These are phyloP conservation scores for Fomitopsis pinicola DNA, from an alignment of 1,284 basidiomycete species.

Conservation along the genomic window DNA sequence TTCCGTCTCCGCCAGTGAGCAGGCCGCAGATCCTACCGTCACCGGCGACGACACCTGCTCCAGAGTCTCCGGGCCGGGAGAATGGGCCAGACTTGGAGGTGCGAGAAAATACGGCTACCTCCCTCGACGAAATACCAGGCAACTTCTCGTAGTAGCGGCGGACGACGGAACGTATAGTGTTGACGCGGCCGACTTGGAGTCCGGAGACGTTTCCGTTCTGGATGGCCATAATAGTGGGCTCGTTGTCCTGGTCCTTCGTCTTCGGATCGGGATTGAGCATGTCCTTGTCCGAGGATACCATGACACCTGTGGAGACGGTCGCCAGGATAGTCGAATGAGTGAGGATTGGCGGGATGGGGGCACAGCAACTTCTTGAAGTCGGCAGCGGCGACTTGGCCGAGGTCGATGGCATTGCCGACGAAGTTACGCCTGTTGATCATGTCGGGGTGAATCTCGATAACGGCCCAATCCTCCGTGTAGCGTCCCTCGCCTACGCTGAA, in stretches of 20 bases:
- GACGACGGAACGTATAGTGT: constrained; percentile 17
- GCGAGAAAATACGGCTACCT: constrained; percentile 17
- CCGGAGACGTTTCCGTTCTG: constrained; percentile 9
- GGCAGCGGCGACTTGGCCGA: constrained; percentile 9
- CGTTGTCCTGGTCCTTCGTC: constrained; percentile 8
- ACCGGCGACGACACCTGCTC: constrained; percentile 19
- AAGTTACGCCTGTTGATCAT: constrained; percentile 24
- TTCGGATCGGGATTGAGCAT: neutral
- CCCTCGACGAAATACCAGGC: constrained; percentile 16
- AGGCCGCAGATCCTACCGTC: constrained; percentile 19
- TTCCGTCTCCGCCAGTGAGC: constrained; percentile 21
- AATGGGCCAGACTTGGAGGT: constrained; percentile 19
- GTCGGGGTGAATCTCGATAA: constrained; percentile 27
- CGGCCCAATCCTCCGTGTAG: constrained; percentile 30
- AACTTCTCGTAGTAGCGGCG: constrained; percentile 6
- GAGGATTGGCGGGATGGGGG: constrained; percentile 12
- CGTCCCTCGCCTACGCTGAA: constrained; percentile 14
- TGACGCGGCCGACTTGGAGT: constrained; percentile 19
- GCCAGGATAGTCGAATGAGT: constrained; percentile 17
- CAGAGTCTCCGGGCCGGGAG: constrained; percentile 24
- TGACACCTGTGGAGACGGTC: constrained; percentile 18
- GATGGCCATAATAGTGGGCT: constrained; percentile 11
- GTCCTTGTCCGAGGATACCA: constrained; percentile 12
- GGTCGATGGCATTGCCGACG: constrained; percentile 18
- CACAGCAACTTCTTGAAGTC: constrained; percentile 15